Base-by-base conservation (phyloP, 2,329 filamentous ascomycete genomes). In the Chaetomium strumarium region DNA sequence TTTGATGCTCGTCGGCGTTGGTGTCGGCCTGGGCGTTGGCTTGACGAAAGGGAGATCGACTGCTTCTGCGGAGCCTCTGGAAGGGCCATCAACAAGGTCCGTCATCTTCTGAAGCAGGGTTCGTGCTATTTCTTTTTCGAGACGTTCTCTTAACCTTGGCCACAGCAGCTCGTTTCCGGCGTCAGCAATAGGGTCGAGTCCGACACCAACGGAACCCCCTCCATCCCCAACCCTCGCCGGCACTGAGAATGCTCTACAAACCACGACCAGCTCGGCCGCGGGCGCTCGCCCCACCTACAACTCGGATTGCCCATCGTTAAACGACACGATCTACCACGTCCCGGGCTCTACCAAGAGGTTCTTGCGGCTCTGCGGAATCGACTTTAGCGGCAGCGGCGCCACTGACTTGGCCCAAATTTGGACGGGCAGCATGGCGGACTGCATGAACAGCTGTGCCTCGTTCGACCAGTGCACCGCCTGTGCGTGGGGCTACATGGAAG, bases 281-380 rank as follows among this genome's bases (percentile, higher is more conserved):
- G 62, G 53, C 2, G 52, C 67, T 64, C 66, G 3, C 51, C 59
- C 13, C 6, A 59, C 52, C 3, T 60, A 63, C 5, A 62, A 64
- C 29, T 62, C 66, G 2, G 65, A 68, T 43, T 77, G 74, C 48
- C 74, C 74, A 0, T 66, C 64, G 1, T 66, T 69, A 13, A 75
- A 75, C 59, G 70, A 71, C 49, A 76, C 74, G 1, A 59, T 67
- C n/a, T 76, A 72, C 58, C 48, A 63, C 20, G 72, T 74, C 1
- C 68, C 71, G 1, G 66, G 67, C 9, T 71, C 71, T 3, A 60
- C 67, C 8, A 71, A 69, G 55, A 61, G 53, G 9, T 78, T 77
- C 64, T 57, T 70, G 19, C 73, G 71, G 7, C 48, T 72, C 16
- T 77, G 75, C 60, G 74, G 72, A 30, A 60, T 75, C 50, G 75